These are phyloP conservation scores for Lactarius deliciosus DNA, from an alignment of 768 basidiomycete genomes.

Conservation along the genomic window DNA sequence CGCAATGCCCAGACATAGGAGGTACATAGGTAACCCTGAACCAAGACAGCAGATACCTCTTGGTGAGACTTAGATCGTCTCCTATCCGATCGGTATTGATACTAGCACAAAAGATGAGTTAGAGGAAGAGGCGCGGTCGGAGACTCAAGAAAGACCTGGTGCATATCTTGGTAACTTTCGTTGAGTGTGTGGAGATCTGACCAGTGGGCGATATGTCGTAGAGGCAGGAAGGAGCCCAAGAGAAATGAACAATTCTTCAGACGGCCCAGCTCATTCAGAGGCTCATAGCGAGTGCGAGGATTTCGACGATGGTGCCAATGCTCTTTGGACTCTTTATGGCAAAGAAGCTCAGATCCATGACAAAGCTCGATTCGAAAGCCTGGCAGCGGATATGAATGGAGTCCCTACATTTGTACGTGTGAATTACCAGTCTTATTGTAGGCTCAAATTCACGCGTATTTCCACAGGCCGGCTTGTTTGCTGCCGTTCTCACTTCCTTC, in stretches of 20 bases:
- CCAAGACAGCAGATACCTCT: too few relatives aligned
- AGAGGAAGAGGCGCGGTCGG: too few relatives aligned
- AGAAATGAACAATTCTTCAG: not conserved
- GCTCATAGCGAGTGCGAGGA: too few relatives aligned
- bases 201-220: too few relatives aligned
- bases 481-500: slow-evolving; percentile 5
- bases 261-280: not conserved
- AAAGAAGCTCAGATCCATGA: not conserved
- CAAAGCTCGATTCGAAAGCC: not conserved
- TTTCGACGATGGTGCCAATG: too few relatives aligned
- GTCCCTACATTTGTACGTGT: not conserved
- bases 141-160: not conserved
- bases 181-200: not conserved
- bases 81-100: too few relatives aligned
- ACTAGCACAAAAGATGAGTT: too few relatives aligned
- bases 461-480: slow-evolving; percentile 15
- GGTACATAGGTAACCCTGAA: too few relatives aligned
- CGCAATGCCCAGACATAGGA: too few relatives aligned
- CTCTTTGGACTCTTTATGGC: slow-evolving; percentile 1
- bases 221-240: too few relatives aligned
- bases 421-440: not conserved
- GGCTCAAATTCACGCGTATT: too few relatives aligned
- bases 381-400: slow-evolving; percentile 6
- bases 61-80: too few relatives aligned
- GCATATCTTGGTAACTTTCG: not conserved